phyloP scores from a whole-genome alignment of 371 early-diverging fungal genomes.

The Syncephalastrum contaminatum region DNA sequence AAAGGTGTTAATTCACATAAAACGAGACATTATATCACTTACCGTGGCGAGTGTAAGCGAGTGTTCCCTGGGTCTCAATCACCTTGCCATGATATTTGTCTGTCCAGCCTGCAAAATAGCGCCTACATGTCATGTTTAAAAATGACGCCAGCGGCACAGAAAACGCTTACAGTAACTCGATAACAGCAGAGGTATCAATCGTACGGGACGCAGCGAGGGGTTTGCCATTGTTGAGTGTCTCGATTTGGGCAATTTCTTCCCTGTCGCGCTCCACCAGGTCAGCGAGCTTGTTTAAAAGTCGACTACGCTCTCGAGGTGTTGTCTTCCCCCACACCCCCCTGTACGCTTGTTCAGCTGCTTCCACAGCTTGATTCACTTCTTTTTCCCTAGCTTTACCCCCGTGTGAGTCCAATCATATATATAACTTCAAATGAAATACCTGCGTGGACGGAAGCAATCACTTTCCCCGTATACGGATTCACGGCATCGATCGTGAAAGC shows the following conservation, averaged over 20 bases:
- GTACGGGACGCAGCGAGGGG: conserved; percentile 40
- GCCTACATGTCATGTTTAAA: conserved; percentile 43
- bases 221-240: conserved; percentile 51
- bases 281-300: conserved; percentile 48
- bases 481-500: conserved; percentile 37
- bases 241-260: conserved; percentile 44
- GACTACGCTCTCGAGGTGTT: conserved; percentile 30
- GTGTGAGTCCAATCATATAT: background rate
- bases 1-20: too few species aligned
- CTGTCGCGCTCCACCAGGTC: conserved; percentile 41
- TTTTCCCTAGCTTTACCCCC: conserved; percentile 32
- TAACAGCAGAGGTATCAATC: conserved; percentile 56
- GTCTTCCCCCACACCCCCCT: conserved; percentile 40
- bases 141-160: too few species aligned
- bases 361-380: conserved; percentile 49
- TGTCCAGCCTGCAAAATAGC: conserved; percentile 82
- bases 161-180: conserved; percentile 15
- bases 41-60: conserved; percentile 63
- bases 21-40: too few species aligned
- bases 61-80: conserved; percentile 41
- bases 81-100: conserved; percentile 72
- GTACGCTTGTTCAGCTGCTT: conserved; percentile 50
- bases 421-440: conserved; percentile 14
- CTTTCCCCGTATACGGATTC: conserved; percentile 43
- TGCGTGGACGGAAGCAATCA: conserved; percentile 35